Conservation (phyloP, 2,329 filamentous ascomycete species). For the Gnomoniopsis smithogilvyi region DNA sequence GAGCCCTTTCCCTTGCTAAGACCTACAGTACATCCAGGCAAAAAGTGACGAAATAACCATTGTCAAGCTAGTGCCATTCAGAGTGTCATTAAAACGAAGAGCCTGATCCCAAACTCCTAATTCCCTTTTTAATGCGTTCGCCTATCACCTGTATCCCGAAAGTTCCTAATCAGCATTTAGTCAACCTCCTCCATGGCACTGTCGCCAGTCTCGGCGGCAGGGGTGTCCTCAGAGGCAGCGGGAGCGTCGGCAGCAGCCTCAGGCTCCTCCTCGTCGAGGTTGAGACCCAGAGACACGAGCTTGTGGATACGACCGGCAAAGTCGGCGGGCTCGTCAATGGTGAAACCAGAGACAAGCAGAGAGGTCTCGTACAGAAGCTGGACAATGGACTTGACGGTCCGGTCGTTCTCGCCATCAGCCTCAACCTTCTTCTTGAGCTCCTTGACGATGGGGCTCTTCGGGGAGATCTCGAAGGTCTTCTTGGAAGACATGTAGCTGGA, state of each 20-base stretch:
- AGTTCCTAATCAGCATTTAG: slow-evolving; percentile 49
- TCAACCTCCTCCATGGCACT: slow-evolving; percentile 99
- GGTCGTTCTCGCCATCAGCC: slow-evolving; percentile 94
- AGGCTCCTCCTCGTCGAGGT: slow-evolving; percentile 91
- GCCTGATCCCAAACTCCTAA: slow-evolving; percentile 37
- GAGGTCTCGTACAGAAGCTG: slow-evolving; percentile 99
- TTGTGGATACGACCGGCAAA: slow-evolving; percentile 99
- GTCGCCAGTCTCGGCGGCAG: slow-evolving; percentile 66
- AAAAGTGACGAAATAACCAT: slow-evolving; percentile 14
- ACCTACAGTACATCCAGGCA: slow-evolving; percentile 18
- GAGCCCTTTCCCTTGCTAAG: slow-evolving; percentile 11
- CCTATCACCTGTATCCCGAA: slow-evolving; percentile 20
- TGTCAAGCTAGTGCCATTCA: slow-evolving; percentile 16
- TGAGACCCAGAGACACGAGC: slow-evolving; percentile 95
- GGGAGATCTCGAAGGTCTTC: slow-evolving; percentile 99
- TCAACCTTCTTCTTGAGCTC: slow-evolving; percentile 99
- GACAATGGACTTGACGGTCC: slow-evolving; percentile 98
- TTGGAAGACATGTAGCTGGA: slow-evolving; percentile 99
- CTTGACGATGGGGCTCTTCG: slow-evolving; percentile 95
- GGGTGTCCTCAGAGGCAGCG: slow-evolving; percentile 53
- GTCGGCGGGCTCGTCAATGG: slow-evolving; percentile 96
- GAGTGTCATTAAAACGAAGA: slow-evolving; percentile 25
- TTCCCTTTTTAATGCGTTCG: slow-evolving; percentile 36
- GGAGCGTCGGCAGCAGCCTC: slow-evolving; percentile 65
- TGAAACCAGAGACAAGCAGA: slow-evolving; percentile 97